Base-by-base conservation (phyloP, 208 protist genomes). In the Trypanosoma avium region DNA sequence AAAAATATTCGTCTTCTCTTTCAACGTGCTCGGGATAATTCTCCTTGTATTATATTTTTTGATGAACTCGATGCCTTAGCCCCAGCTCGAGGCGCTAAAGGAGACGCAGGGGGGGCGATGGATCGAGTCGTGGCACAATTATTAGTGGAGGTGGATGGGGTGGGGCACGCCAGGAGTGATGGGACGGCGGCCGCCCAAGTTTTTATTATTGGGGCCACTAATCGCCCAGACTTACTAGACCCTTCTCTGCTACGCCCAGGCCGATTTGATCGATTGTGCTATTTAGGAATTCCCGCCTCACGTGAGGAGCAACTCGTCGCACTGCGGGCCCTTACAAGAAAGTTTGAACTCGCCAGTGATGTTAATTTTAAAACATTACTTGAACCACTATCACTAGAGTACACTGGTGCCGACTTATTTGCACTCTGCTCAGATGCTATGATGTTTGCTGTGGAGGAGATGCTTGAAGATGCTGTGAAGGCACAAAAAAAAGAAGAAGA, bases 381-480 rank as follows among this genome's bases (percentile, higher is more conserved):
- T 21, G 75, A 80, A 52, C 82, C 84, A n/a, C 68, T 95, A 12
- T 77, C 85, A 12, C 73, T 82, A 21, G 72, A 85, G 12, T 98
- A 97, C 74, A 97, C 90, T 26, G 98, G 98, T 19, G 98, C 98
- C 3, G 98, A 99, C 70, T 82, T 98, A 46, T 96, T 94, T 33
- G 88, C 93, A 13, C 68, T 99, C 7, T 97, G 93, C 77, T 90
- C 91, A 7, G 97, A 99, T 70, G 96, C 97, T 3, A 93, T 97
- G 75, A 92, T 98, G 77, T 81, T 86, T 58, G 94, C 97, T 15
- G 87, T 99, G n/a, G 79, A 96, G 29, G 87, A 97, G 32, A 73
- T 79, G 26, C 61, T 95, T 6, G 75, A 88, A 50, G 29, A 61
- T 17, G 56, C 73, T 46, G 68, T 67, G n/a, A 24, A 3, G 43